These are phyloP conservation scores for Pontederia crassipes DNA, from an alignment of 176 grass and related monocot genomes.

Conservation along the genomic window DNA sequence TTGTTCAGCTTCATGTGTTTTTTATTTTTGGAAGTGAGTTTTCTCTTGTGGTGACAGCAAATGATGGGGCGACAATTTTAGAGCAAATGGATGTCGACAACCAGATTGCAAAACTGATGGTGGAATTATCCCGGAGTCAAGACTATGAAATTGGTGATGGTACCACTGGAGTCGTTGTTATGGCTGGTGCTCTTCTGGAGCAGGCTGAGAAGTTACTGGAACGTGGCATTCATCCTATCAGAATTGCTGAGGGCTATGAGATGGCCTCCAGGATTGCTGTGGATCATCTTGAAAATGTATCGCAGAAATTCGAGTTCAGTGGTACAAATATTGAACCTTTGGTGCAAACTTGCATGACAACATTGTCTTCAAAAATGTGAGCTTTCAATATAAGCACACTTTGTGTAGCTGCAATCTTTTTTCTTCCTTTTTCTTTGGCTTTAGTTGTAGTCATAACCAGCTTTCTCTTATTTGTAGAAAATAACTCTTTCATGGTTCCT, in stretches of 20 bases:
- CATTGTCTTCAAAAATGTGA: conserved; percentile 88
- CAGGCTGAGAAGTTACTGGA: conserved; percentile 85
- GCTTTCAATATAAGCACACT: conserved; percentile 8
- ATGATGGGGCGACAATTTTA: conserved; percentile 78
- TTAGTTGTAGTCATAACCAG: too few species aligned
- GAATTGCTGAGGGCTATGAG: conserved; percentile 76
- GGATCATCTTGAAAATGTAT: conserved; percentile 62
- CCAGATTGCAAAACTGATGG: conserved; percentile 86
- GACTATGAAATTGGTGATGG: conserved; percentile 96
- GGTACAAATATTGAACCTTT: conserved; percentile 50
- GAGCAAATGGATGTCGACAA: conserved; percentile 91
- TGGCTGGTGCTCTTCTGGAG: conserved; percentile 74
- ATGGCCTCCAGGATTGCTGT: conserved; percentile 80
- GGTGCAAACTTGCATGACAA: conserved; percentile 80
- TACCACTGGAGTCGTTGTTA: conserved; percentile 71
- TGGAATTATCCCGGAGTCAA: conserved; percentile 75
- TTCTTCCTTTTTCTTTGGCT: too few species aligned
- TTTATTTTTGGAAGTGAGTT: not conserved
- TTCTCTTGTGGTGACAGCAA: conserved; percentile 30
- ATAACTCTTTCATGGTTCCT: too few species aligned
- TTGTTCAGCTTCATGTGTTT: too few species aligned
- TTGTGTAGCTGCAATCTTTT: not conserved
- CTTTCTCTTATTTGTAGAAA: not conserved
- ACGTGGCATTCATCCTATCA: conserved; percentile 64
- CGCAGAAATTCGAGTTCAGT: conserved; percentile 58